Percentiles rank a stretch among this genome's conserved stretches.
Evolutionary conservation across 371 early-diverging fungal species (phyloP).

Genomic region (Mortierella sp.): DNA sequence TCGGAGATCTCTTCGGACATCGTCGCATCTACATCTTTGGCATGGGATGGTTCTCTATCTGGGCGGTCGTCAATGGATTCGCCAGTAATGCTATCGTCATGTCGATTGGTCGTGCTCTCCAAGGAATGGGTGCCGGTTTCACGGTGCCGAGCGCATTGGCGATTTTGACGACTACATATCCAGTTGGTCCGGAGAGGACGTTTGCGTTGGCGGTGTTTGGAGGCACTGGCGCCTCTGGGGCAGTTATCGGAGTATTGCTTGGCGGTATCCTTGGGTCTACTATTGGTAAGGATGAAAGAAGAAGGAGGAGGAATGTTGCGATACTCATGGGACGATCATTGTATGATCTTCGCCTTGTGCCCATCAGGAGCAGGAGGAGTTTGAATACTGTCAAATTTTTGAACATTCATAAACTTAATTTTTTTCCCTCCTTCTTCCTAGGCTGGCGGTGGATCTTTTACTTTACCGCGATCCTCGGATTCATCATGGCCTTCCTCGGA

Average conservation of each 20-base stretch:
- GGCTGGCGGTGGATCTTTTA: conserved; percentile 64
- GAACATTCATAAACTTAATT: neutral
- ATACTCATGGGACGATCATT: neutral
- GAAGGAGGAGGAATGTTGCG: neutral
- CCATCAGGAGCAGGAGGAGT: neutral
- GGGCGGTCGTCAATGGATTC: conserved; percentile 51
- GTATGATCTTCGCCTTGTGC: neutral
- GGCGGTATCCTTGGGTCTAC: conserved; percentile 58
- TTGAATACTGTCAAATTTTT: neutral
- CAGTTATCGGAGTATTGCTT: conserved; percentile 58
- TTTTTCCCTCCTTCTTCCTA: neutral
- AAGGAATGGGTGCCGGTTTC: conserved; percentile 62
- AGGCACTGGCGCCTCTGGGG: conserved; percentile 31
- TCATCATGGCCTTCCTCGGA: conserved; percentile 51
- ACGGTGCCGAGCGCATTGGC: conserved; percentile 62
- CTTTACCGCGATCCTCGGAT: conserved; percentile 56
- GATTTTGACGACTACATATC: conserved; percentile 47
- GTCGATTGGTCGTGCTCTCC: conserved; percentile 58
- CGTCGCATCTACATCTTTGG: conserved; percentile 54
- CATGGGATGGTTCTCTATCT: conserved; percentile 50
- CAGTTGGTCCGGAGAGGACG: conserved; percentile 29
- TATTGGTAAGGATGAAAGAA: conserved; percentile 13
- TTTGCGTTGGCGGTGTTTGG: conserved; percentile 34
- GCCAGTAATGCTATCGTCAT: conserved; percentile 48
- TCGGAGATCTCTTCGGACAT: conserved; percentile 61